Conservation (phyloP, 2,329 filamentous ascomycete genomes). For the Colletotrichum horii region DNA sequence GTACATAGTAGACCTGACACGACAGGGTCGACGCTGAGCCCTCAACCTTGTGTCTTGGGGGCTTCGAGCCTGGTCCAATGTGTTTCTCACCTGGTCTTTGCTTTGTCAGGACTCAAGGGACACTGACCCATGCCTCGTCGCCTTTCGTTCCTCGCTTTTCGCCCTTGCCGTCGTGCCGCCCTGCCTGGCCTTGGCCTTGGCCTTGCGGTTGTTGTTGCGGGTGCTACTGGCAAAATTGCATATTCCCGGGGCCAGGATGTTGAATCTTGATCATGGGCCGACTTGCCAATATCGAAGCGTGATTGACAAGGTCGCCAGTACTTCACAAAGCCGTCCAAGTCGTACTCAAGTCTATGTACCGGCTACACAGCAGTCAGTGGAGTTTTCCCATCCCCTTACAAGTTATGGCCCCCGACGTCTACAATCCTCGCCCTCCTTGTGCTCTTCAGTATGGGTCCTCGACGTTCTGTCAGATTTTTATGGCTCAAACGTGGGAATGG, state of each 20-base stretch:
- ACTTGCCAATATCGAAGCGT: background rate
- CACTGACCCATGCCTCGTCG: background rate
- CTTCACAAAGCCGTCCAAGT: no score
- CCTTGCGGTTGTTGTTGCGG: conserved; percentile 1
- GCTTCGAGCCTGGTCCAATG: background rate
- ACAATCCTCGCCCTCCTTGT: background rate
- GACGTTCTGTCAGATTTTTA: background rate
- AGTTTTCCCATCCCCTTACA: background rate
- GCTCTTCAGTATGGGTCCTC: background rate
- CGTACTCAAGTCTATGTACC: background rate
- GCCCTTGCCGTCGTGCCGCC: background rate
- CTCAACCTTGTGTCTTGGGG: background rate
- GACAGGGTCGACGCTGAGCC: background rate
- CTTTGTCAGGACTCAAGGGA: background rate
- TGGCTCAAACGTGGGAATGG: background rate
- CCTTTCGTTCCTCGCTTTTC: background rate
- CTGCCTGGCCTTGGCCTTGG: background rate
- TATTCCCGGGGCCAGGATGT: background rate
- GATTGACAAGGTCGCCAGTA: background rate
- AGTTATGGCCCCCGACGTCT: background rate
- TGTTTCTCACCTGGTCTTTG: conserved; percentile 5
- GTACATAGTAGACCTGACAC: no score
- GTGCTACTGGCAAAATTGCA: background rate
- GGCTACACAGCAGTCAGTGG: background rate
- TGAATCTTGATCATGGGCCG: background rate